These are phyloP conservation scores for Silene conica DNA, from an alignment of 148 eudicot species.

Conservation along the genomic window DNA sequence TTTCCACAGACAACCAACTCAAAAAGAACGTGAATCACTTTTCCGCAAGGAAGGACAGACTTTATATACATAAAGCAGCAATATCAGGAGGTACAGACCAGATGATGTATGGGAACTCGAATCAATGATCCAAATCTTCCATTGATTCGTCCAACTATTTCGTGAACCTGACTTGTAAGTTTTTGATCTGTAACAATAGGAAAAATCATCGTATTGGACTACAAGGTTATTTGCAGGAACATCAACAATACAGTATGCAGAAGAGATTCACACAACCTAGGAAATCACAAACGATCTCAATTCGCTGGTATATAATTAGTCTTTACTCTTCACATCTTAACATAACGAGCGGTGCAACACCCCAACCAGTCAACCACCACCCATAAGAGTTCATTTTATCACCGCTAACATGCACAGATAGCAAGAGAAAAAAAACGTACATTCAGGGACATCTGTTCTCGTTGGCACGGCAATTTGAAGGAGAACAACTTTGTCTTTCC, in stretches of 20 bases:
- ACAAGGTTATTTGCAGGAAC: not conserved
- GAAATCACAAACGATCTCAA: not conserved
- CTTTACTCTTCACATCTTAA: not conserved
- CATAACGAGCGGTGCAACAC: not conserved
- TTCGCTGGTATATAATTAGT: not conserved
- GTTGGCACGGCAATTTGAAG: conserved; percentile 98
- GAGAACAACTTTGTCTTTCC: conserved; percentile 91
- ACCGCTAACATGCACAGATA: not conserved
- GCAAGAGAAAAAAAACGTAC: conserved; percentile 38
- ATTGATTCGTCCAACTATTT: conserved; percentile 91
- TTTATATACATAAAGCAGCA: not conserved
- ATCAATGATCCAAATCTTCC: conserved; percentile 85
- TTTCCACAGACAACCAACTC: too few relatives aligned
- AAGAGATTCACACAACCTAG: not conserved
- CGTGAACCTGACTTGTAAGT: conserved; percentile 93
- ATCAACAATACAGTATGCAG: conserved; percentile 1
- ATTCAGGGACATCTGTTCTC: conserved; percentile 98
- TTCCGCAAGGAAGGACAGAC: not conserved
- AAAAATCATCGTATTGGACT: not conserved
- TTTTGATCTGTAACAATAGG: conserved; percentile 58
- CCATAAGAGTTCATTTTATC: not conserved
- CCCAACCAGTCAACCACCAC: too few relatives aligned
- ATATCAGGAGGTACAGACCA: conserved; percentile 41
- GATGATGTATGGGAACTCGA: conserved; percentile 90
- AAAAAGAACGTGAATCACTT: not conserved